A percentile compares a stretch with the other conserved stretches of the same genome.
Evolutionary conservation across 2,329 filamentous ascomycete genomes (phyloP).

Genomic region (Colletotrichum sp.): DNA sequence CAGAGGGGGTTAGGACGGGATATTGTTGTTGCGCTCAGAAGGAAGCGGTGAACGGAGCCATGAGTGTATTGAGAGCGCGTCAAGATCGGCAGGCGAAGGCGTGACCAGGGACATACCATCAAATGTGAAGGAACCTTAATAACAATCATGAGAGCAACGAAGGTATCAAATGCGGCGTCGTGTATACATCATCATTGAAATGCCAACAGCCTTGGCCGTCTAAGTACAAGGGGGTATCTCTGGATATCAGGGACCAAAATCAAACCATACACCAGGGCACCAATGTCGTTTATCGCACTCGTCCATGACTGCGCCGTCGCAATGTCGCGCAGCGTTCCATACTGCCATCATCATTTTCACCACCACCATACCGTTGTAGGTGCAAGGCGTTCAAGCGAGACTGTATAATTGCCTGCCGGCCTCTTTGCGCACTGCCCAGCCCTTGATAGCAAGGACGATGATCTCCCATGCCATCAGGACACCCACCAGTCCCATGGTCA

Average conservation of each 20-base stretch:
- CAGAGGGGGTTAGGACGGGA: neutral
- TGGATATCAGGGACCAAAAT: neutral
- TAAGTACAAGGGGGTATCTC: constrained; percentile 12
- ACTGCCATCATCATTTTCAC: neutral
- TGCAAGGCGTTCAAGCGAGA: neutral
- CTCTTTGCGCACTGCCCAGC: constrained; percentile 73
- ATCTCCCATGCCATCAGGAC: constrained; percentile 88
- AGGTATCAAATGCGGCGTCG: neutral
- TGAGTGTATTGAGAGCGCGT: neutral
- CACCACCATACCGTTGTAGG: neutral
- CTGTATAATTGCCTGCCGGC: constrained; percentile 7
- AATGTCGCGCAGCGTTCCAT: neutral
- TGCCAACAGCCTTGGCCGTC: neutral
- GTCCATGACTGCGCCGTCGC: neutral
- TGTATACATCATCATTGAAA: neutral
- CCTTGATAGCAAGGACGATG: constrained; percentile 80
- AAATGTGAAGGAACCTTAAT: neutral
- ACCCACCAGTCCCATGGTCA: constrained; percentile 82
- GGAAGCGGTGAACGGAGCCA: neutral
- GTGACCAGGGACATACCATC: neutral
- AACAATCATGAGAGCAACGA: neutral
- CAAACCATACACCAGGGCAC: neutral
- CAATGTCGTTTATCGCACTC: neutral
- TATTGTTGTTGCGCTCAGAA: neutral
- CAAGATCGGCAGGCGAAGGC: neutral